Conservation (phyloP, 2,329 filamentous ascomycete genomes). For the Calonectria montana region DNA sequence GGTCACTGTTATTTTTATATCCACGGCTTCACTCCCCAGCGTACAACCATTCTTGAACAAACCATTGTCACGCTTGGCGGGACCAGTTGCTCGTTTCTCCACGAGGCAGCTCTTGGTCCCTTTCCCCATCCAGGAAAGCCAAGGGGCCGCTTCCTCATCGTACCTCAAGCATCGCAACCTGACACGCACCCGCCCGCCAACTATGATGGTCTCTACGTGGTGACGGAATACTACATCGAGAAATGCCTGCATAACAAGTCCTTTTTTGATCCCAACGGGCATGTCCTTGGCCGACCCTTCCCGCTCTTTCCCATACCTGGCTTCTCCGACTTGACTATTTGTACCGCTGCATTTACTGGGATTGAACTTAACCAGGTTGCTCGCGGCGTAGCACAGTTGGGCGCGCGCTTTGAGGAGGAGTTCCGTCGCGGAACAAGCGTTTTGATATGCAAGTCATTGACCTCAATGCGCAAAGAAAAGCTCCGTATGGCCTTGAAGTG, state of each 20-base stretch:
- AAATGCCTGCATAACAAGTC: constrained; percentile 82
- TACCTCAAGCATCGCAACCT: constrained; percentile 63
- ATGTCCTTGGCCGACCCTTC: constrained; percentile 83
- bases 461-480: constrained; percentile 77
- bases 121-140: constrained; percentile 39
- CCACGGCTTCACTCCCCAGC: constrained; percentile 66
- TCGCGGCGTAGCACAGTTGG: constrained; percentile 79
- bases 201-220: constrained; percentile 58
- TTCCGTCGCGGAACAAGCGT: constrained; percentile 79
- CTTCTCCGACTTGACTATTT: constrained; percentile 78
- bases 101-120: constrained; percentile 51
- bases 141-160: constrained; percentile 61
- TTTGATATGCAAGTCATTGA: constrained; percentile 75
- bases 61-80: constrained; percentile 63
- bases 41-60: constrained; percentile 60
- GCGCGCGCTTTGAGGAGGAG: constrained; percentile 83
- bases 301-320: constrained; percentile 75
- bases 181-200: constrained; percentile 54
- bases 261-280: constrained; percentile 74
- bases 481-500: constrained; percentile 79
- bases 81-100: constrained; percentile 54
- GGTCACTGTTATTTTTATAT: constrained; percentile 68
- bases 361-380: constrained; percentile 89
- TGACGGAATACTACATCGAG: constrained; percentile 96
- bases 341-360: constrained; percentile 84